phyloP scores from a whole-genome alignment of 2,329 filamentous ascomycete species.

The Colletotrichum tabaci region DNA sequence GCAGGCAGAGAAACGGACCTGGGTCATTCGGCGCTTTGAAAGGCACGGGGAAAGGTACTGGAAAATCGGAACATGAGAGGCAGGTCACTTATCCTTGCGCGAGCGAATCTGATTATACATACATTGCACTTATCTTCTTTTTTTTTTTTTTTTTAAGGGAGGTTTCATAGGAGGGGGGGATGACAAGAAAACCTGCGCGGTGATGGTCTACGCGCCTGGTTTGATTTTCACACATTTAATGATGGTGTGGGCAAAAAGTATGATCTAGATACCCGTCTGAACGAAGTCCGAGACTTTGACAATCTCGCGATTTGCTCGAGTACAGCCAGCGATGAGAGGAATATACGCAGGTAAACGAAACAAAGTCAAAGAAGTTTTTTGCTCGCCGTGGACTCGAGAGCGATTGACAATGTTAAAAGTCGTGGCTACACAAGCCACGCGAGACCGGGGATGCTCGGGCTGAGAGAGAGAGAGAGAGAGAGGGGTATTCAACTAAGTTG shows the following conservation, averaged over 20 bases:
- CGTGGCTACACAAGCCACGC: no score
- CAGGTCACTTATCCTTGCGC: neutral
- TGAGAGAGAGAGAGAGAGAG: no score
- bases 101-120: neutral
- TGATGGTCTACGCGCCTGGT: neutral
- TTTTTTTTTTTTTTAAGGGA: neutral
- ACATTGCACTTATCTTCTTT: neutral
- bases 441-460: no score
- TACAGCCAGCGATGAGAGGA: neutral
- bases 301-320: neutral
- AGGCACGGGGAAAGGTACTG: neutral
- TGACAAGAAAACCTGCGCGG: no score
- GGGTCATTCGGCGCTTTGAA: neutral
- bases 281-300: neutral
- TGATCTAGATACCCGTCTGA: slow-evolving; percentile 21
- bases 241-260: slow-evolving; percentile 11
- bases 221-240: neutral
- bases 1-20: neutral
- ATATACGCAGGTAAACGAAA: neutral
- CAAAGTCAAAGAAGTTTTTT: no score
- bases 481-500: no score
- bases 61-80: neutral
- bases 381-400: no score
- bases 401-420: no score
- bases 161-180: neutral